phyloP scores from a whole-genome alignment of 495 filamentous ascomycete species.

The Tuber aestivum region DNA sequence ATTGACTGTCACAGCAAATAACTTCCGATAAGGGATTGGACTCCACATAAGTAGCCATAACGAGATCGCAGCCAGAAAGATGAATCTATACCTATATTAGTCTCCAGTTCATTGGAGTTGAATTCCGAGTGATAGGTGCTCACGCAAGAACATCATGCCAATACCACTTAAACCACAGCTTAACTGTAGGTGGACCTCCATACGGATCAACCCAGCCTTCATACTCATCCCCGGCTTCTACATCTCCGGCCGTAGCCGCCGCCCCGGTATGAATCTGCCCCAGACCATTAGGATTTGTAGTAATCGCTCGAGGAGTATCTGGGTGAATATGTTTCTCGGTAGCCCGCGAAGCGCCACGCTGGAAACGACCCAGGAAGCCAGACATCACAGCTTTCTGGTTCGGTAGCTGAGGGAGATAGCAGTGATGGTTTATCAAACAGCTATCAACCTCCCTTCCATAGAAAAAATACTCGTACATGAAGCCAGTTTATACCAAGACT shows the following conservation, averaged over 20 bases:
- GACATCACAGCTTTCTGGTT: constrained; percentile 10
- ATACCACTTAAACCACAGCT: constrained; percentile 38
- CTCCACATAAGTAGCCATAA: constrained; percentile 42
- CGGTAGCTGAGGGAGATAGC: not conserved
- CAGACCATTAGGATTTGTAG: constrained; percentile 15
- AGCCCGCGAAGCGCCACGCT: constrained; percentile 8
- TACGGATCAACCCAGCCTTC: constrained; percentile 40
- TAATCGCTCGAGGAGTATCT: constrained; percentile 15
- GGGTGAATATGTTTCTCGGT: constrained; percentile 4
- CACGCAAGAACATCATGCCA: constrained; percentile 40
- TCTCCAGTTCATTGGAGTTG: not conserved
- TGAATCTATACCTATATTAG: constrained; percentile 21
- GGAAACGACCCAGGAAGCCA: constrained; percentile 14
- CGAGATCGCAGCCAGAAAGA: constrained; percentile 33
- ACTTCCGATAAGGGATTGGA: constrained; percentile 40
- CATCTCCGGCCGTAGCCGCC: constrained; percentile 3
- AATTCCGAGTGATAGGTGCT: constrained; percentile 5
- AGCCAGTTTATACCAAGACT: not conserved
- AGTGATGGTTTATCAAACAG: not conserved
- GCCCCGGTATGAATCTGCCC: constrained; percentile 9
- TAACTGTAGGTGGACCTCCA: constrained; percentile 35
- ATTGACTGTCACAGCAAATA: constrained; percentile 34
- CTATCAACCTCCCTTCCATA: not conserved
- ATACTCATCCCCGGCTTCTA: constrained; percentile 22
- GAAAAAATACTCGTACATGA: constrained; percentile 10